A percentile compares a stretch with the other conserved stretches of the same genome.
phyloP scores from a whole-genome alignment of 306 rosid species.

The Lagenaria siceraria region DNA sequence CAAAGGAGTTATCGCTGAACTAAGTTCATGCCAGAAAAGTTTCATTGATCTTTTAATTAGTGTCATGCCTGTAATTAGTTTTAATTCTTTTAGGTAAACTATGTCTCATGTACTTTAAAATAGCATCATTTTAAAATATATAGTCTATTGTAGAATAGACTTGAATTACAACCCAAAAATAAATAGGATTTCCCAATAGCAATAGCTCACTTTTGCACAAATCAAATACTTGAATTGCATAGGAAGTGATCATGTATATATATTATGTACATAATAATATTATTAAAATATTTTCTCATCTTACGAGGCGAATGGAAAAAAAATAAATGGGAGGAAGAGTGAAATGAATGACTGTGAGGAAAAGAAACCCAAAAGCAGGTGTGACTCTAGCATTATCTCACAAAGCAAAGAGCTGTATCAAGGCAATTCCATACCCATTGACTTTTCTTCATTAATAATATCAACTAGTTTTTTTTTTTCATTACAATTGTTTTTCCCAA shows the following conservation, averaged over 20 bases:
- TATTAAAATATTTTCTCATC: background rate
- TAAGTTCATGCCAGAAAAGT: no score
- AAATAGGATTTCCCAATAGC: no score
- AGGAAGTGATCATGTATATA: background rate
- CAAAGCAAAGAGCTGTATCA: background rate
- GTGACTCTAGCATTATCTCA: slow-evolving; percentile 7
- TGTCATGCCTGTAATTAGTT: no score
- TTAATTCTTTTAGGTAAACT: no score
- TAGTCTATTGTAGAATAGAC: no score
- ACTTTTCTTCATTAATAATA: slow-evolving; percentile 1
- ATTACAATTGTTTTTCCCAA: background rate
- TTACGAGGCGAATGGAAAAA: background rate
- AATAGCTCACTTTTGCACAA: background rate
- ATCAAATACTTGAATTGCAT: background rate
- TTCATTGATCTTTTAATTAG: no score
- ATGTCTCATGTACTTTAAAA: no score
- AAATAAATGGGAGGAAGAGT: background rate
- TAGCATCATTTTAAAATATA: no score
- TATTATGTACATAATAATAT: background rate
- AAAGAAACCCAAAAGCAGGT: background rate
- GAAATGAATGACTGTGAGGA: background rate
- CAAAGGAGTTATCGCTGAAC: no score
- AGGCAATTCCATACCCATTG: slow-evolving; percentile 13
- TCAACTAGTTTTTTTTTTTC: background rate
- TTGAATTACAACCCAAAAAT: no score